Conservation (phyloP, 768 basidiomycete species). For the Lactifluus subvellereus region DNA sequence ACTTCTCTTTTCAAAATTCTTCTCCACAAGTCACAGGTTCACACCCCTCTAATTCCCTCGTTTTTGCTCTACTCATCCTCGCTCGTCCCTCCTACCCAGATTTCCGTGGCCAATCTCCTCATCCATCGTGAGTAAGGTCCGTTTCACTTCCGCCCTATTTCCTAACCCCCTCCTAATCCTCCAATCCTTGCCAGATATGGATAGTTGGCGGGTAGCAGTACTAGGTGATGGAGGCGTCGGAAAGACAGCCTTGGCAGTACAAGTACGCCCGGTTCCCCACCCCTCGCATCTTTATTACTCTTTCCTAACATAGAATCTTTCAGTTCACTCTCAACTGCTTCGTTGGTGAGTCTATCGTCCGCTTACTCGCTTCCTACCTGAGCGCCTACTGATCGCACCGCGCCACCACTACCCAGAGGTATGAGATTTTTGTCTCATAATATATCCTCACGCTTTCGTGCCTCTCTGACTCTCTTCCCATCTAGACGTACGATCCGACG, state of each 20-base stretch:
- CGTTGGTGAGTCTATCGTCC: conserved; percentile 59
- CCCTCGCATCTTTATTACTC: background rate
- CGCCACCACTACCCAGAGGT: conserved; percentile 46
- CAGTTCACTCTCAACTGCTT: conserved; percentile 96
- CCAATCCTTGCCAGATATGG: conserved; percentile 50
- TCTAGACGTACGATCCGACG: conserved; percentile 92
- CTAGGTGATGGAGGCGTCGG: conserved; percentile 97
- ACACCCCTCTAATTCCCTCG: conserved; percentile 9
- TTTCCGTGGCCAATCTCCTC: conserved; percentile 11
- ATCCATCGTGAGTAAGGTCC: conserved; percentile 23
- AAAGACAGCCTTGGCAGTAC: conserved; percentile 93
- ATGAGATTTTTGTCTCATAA: conserved; percentile 23
- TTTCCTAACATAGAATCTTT: conserved; percentile 7
- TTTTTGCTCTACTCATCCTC: conserved; percentile 9
- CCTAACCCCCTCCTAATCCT: conserved; percentile 6
- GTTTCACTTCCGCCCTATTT: background rate
- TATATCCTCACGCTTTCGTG: conserved; percentile 17
- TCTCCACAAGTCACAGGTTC: conserved; percentile 13
- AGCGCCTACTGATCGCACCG: conserved; percentile 16
- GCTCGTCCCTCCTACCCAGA: conserved; percentile 14
- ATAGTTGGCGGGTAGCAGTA: conserved; percentile 93
- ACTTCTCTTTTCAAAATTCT: conserved; percentile 16
- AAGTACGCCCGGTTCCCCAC: conserved; percentile 50
- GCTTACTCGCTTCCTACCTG: background rate
- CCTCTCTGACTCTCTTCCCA: conserved; percentile 12